Evolutionary conservation across 305 asterid species (phyloP).

Genomic region (Fraxinus paxiana): DNA sequence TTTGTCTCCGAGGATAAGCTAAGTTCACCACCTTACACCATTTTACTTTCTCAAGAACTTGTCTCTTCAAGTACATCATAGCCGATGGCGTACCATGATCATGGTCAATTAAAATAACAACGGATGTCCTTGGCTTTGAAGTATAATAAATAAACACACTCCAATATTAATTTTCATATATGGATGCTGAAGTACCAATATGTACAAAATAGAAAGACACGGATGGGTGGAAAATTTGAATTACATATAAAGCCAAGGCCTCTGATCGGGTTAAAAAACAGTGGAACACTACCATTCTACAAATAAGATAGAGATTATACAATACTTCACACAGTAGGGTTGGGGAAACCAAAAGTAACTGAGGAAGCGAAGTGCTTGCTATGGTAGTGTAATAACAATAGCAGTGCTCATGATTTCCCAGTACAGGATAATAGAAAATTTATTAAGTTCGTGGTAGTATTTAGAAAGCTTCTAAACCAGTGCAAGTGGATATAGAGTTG

Average conservation of each 20-base stretch:
- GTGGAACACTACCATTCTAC: not conserved
- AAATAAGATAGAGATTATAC: not conserved
- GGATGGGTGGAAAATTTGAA: not conserved
- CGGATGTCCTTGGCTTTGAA: not conserved
- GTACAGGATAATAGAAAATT: not conserved
- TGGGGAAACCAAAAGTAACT: not conserved
- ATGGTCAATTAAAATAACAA: not conserved
- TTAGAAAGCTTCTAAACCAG: not conserved
- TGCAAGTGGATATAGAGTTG: not conserved
- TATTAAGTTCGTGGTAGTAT: not conserved
- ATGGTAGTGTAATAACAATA: not conserved
- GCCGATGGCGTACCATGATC: not conserved
- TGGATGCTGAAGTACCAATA: not conserved
- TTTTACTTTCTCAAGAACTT: not conserved
- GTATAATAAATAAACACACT: not conserved
- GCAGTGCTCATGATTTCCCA: not conserved
- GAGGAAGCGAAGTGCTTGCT: not conserved
- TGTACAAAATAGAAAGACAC: not conserved
- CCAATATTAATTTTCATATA: not conserved
- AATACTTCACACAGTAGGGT: not conserved
- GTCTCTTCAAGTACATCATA: not conserved
- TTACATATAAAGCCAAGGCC: not conserved
- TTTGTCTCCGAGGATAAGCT: not conserved
- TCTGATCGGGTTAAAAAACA: not conserved
- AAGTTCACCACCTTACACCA: not conserved